Evolutionary conservation across 139 green algal species (phyloP).

Genomic region (Gonium pectorale): DNA sequence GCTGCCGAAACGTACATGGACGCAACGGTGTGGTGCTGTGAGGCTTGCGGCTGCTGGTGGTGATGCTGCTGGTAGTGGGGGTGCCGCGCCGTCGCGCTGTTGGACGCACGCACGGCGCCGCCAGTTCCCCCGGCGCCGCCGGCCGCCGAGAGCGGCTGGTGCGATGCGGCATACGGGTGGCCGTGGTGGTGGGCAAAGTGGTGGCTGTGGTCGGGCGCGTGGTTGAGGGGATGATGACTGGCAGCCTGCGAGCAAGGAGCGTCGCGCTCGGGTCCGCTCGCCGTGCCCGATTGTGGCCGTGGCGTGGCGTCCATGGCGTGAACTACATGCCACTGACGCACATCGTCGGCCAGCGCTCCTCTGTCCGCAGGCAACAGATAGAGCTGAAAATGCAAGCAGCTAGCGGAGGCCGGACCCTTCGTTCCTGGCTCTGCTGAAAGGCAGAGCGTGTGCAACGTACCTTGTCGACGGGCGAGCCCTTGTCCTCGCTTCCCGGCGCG

Average conservation of each 20-base stretch:
- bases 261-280: not conserved
- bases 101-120: not conserved
- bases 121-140: not conserved
- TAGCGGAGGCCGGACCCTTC: no score
- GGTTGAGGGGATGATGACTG: not conserved
- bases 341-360: no score
- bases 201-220: not conserved
- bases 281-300: not conserved
- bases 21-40: not conserved
- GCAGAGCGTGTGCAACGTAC: not conserved
- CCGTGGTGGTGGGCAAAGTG: conserved; percentile 9
- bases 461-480: conserved; percentile 28
- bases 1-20: not conserved
- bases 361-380: no score
- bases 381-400: no score
- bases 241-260: conserved; percentile 9
- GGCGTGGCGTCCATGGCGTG: no score
- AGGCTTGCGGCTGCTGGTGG: not conserved
- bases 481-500: not conserved
- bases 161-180: not conserved
- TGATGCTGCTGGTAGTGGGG: not conserved
- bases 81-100: not conserved
- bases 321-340: no score
- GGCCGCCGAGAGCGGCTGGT: not conserved
- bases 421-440: no score